These are phyloP conservation scores for Picea abies DNA, from an alignment of 83 land plant species.

Conservation along the genomic window DNA sequence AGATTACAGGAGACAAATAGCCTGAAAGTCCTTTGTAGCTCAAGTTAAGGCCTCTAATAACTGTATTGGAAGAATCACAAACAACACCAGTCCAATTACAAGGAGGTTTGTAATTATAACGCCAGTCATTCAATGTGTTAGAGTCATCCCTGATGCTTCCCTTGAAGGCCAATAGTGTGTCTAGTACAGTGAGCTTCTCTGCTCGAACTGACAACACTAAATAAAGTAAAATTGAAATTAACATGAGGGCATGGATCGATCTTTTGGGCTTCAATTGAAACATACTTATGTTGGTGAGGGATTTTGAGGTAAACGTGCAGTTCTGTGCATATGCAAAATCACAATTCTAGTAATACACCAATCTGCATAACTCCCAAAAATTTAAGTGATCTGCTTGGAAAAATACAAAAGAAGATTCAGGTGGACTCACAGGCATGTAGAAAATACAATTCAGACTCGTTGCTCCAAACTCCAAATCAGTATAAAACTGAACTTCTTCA, in stretches of 20 bases:
- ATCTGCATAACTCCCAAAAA: too few species aligned
- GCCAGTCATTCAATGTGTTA: constrained; percentile 4
- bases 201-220: neutral
- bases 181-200: neutral
- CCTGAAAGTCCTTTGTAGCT: constrained; percentile 14
- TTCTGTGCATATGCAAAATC: too few species aligned
- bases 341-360: too few species aligned
- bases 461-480: too few species aligned
- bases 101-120: neutral
- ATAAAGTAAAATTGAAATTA: neutral
- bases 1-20: constrained; percentile 10
- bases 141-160: neutral
- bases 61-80: constrained; percentile 7
- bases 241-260: neutral
- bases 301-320: too few species aligned
- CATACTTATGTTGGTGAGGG: neutral
- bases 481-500: too few species aligned
- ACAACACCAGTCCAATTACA: constrained; percentile 13
- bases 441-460: too few species aligned
- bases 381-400: too few species aligned
- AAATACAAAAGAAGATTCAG: too few species aligned
- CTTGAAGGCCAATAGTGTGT: neutral
- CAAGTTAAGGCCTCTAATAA: neutral
- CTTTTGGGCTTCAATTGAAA: neutral
- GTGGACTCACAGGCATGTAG: too few species aligned